Evolutionary conservation across 495 filamentous ascomycete genomes (phyloP).

Genomic region (Niebla homalea): DNA sequence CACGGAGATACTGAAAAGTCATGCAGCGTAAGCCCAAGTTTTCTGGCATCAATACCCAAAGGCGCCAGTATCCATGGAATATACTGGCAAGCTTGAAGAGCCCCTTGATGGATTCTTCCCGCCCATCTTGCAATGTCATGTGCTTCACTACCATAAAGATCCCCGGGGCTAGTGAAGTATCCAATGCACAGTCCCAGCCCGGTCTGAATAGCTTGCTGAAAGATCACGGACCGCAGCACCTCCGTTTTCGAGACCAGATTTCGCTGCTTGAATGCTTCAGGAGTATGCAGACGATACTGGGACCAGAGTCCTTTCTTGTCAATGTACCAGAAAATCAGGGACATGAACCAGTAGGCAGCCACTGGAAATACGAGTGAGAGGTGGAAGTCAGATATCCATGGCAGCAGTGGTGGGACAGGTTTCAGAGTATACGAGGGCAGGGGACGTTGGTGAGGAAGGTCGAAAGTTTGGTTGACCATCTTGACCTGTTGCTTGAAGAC

Average conservation of each 20-base stretch:
- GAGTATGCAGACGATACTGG: slow-evolving; percentile 83
- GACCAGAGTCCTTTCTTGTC: slow-evolving; percentile 72
- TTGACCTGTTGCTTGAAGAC: too few relatives aligned
- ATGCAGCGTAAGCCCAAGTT: slow-evolving; percentile 15
- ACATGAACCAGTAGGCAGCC: slow-evolving; percentile 76
- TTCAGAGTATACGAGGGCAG: too few relatives aligned
- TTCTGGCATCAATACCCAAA: slow-evolving; percentile 29
- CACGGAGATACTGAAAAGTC: too few relatives aligned
- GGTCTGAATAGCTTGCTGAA: slow-evolving; percentile 84
- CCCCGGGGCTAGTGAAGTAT: slow-evolving; percentile 41
- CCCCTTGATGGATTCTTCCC: slow-evolving; percentile 53
- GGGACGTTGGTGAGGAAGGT: too few relatives aligned
- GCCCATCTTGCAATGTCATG: slow-evolving; percentile 80
- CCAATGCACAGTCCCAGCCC: slow-evolving; percentile 46
- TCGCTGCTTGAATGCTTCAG: slow-evolving; percentile 70
- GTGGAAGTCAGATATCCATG: slow-evolving; percentile 69
- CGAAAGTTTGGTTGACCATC: too few relatives aligned
- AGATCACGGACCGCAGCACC: slow-evolving; percentile 71
- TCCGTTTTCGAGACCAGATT: slow-evolving; percentile 76
- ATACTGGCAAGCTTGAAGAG: too few relatives aligned
- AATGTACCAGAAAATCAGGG: slow-evolving; percentile 74
- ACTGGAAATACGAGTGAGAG: slow-evolving; percentile 63
- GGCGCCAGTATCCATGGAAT: slow-evolving; percentile 44
- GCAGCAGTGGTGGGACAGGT: slow-evolving; percentile 54
- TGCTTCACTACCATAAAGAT: slow-evolving; percentile 58